Base-by-base conservation (phyloP, 768 basidiomycete species). In the Panus rudis region DNA sequence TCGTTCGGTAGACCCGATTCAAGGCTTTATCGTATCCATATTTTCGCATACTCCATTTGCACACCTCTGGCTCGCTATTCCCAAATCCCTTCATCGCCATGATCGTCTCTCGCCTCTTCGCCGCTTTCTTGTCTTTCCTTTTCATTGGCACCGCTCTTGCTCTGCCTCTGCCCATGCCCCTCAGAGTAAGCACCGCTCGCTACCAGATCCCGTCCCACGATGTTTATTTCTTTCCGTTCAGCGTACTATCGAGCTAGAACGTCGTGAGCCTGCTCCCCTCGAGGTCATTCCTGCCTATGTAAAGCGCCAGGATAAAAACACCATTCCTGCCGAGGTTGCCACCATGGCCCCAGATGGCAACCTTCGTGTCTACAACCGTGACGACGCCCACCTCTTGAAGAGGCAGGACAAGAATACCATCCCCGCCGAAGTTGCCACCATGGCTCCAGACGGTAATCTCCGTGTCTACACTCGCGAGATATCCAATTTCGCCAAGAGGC, bases 221-320 rank as follows among this genome's bases (percentile, higher is more conserved):
- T 25, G 39, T 12, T 24, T 16, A 40, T 30, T 12, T 19, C 13
- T 13, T 38, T 10, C n/a, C 23, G 14, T 12, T 7, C 42, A 48
- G 34, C 31, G 27, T 20, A 47, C 37, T 27, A 6, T 48, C 58
- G 63, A 54, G 46, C 39, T 63, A 28, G 51, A 53, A 41, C 45
- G 42, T 21, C 62, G 66, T 31, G 54, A 54, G 31, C 48, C 60
- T 35, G 58, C 60, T 22, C 61, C 66, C 4, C 57, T 73, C 30
- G 63, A 68, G 35, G 62, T 57, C 6, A 74, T 78, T 37, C 64
- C 56, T 12, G 68, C 68, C 16, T 77, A 74, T 58, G 50, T 43
- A 51, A 56, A 46, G 56, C 59, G 47, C 48, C 57, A 49, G 14
- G 19, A 26, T 46, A 19, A 14, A 16, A 57, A 59, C 55, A 49